A percentile compares a stretch with the other conserved stretches of the same genome.
These are phyloP conservation scores for Saccharomycopsis amapae DNA, from an alignment of 805 yeast species.

Conservation along the genomic window DNA sequence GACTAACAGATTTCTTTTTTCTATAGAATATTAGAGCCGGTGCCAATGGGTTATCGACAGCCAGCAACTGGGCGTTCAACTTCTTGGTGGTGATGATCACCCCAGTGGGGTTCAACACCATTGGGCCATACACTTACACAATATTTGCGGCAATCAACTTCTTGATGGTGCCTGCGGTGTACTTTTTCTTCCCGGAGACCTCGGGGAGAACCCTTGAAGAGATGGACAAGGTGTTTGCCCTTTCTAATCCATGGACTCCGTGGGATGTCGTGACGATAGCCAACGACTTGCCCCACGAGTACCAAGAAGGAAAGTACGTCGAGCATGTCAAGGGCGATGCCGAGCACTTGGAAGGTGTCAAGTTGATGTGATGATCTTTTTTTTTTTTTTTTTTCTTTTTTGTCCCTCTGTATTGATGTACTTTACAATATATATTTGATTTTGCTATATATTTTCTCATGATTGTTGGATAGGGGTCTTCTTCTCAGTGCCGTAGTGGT, in stretches of 20 bases:
- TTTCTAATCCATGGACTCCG: constrained; percentile 33
- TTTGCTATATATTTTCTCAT: too few species aligned
- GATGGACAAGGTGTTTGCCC: constrained; percentile 49
- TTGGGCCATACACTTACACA: constrained; percentile 52
- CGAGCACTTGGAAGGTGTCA: constrained; percentile 1
- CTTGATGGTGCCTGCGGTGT: constrained; percentile 53
- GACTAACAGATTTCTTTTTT: too few species aligned
- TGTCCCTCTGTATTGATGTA: neutral
- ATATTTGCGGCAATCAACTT: constrained; percentile 62
- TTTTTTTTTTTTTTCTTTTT: neutral
- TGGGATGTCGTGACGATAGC: constrained; percentile 38
- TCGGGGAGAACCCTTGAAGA: constrained; percentile 71
- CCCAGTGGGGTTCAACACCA: constrained; percentile 44
- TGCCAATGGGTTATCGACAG: constrained; percentile 39
- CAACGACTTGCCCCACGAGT: constrained; percentile 25
- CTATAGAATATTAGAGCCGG: constrained; percentile 48
- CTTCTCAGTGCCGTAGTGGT: too few species aligned
- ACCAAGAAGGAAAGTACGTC: constrained; percentile 1
- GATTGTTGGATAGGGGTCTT: too few species aligned
- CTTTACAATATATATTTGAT: neutral
- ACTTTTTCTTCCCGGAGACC: constrained; percentile 69
- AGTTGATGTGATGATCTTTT: too few species aligned
- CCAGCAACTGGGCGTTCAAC: constrained; percentile 61
- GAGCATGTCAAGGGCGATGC: neutral
- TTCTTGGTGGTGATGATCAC: constrained; percentile 63